Evolutionary conservation across 371 early-diverging fungal species (phyloP), one percentile per base, ranked within the genome.

Genomic region (Saksenaea oblongispora): DNA sequence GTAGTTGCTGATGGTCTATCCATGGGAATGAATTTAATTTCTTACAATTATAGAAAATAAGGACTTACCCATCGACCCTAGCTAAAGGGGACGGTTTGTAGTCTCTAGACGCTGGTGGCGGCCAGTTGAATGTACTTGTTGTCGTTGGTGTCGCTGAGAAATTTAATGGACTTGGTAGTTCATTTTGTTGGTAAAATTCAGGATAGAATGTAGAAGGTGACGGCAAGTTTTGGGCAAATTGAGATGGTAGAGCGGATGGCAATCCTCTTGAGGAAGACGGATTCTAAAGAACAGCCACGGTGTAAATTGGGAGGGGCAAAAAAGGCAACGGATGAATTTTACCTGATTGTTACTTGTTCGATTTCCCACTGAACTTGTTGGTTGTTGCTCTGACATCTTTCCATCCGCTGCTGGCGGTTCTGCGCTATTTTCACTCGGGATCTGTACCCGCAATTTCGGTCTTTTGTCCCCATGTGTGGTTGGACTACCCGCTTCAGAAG

Each of bases 191-290:
- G 59, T 91, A 91, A 44, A 91, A 87, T 59, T 89, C 83, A 4
- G 90, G 88, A 67, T 89, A 91, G 64, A 91, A 90, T 3, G 89
- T 82, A 9, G 87, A 88, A 5, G 91, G 91, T 9, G 91, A 91
- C 4, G 91, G 91, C 27, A 91, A 70, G 60, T 88, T 91, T 66
- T 90, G 91, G 28, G 89, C 89, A 64, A 90, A 90, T 68, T 90
- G 85, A 27, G 83, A 82, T 2, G 85, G 82, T 3, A 81, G 62
- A 22, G 84, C 78, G 7, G 83, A 81, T 1, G 84, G 62, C 35
- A 71, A 65, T 35, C 63, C 44, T 42, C 58, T 51, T 31, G 61
- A 56, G 34, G 67, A 58, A 28, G 57, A 58, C 17, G 63, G 56
- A 24, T 58, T 17, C 66, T 53, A 36, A 34, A n/a, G n/a, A 24